A percentile compares a stretch with the other conserved stretches of the same genome.
These are phyloP conservation scores for Citrus mangshanensis DNA, from an alignment of 345 rosid genomes.

Conservation along the genomic window DNA sequence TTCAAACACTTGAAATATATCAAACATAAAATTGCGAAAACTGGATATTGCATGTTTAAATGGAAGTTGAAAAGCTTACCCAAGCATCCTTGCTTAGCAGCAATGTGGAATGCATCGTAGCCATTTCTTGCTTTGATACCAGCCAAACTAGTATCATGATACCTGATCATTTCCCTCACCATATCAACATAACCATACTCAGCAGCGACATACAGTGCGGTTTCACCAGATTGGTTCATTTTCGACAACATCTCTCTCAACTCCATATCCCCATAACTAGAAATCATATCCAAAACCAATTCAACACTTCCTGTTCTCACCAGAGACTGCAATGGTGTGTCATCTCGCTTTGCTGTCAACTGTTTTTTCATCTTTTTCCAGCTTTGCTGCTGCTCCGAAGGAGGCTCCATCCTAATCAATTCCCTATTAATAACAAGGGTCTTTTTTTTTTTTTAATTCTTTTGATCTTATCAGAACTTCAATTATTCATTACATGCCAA, in stretches of 20 bases:
- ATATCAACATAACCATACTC: conserved; percentile 61
- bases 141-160: conserved; percentile 56
- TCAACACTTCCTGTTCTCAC: conserved; percentile 63
- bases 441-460: background rate
- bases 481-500: background rate
- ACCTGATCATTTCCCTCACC: conserved; percentile 61
- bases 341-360: conserved; percentile 70
- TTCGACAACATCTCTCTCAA: conserved; percentile 50
- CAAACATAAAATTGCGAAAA: background rate
- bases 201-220: conserved; percentile 79
- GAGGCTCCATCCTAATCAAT: conserved; percentile 22
- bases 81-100: conserved; percentile 80
- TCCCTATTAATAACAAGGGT: background rate
- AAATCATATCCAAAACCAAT: conserved; percentile 43
- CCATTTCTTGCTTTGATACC: conserved; percentile 71
- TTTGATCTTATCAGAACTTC: background rate
- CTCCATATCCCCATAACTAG: conserved; percentile 35
- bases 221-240: conserved; percentile 84
- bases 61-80: conserved; percentile 39
- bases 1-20: background rate
- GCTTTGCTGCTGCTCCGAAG: conserved; percentile 35
- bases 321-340: conserved; percentile 58
- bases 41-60: background rate
- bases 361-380: conserved; percentile 68
- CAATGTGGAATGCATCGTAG: conserved; percentile 83